Percentiles rank a stretch among this genome's conserved stretches.
Evolutionary conservation across 768 basidiomycete genomes (phyloP).

Genomic region (Suillus ampliporus): DNA sequence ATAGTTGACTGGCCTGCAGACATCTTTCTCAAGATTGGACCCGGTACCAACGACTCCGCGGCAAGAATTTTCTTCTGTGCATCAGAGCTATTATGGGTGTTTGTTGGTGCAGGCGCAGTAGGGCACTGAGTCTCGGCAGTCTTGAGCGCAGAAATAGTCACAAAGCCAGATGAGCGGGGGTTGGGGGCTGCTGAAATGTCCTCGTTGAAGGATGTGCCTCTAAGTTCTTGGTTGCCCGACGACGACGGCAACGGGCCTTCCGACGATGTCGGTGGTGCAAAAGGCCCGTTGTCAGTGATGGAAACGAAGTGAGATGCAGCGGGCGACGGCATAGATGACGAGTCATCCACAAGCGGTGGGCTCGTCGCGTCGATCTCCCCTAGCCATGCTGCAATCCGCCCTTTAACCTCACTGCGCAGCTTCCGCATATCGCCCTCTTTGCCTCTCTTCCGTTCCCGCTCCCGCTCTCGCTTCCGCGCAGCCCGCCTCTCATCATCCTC

Average conservation of each 20-base stretch:
- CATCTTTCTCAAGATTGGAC: conserved; percentile 10
- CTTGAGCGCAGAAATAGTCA: conserved; percentile 64
- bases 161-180: conserved; percentile 78
- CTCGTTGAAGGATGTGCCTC: conserved; percentile 17
- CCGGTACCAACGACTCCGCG: background rate
- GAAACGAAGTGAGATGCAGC: conserved; percentile 33
- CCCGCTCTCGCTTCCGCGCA: conserved; percentile 12
- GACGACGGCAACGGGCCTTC: conserved; percentile 28
- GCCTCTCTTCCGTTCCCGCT: conserved; percentile 33
- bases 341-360: conserved; percentile 51
- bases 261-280: conserved; percentile 15
- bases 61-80: background rate
- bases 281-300: conserved; percentile 29
- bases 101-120: conserved; percentile 1
- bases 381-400: conserved; percentile 80
- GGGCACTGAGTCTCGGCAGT: conserved; percentile 15
- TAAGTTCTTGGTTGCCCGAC: conserved; percentile 12
- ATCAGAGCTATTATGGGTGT: too few relatives aligned
- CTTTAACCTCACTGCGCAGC: conserved; percentile 58
- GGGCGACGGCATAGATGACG: conserved; percentile 40
- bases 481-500: conserved; percentile 33
- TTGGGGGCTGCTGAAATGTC: conserved; percentile 54
- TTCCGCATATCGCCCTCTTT: conserved; percentile 45
- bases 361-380: conserved; percentile 65
- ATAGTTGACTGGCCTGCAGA: background rate